Evolutionary conservation across 1,139 yeast genomes (phyloP), one percentile per base, ranked within the genome.

Genomic region (Sugiyamaella grinbergsii): DNA sequence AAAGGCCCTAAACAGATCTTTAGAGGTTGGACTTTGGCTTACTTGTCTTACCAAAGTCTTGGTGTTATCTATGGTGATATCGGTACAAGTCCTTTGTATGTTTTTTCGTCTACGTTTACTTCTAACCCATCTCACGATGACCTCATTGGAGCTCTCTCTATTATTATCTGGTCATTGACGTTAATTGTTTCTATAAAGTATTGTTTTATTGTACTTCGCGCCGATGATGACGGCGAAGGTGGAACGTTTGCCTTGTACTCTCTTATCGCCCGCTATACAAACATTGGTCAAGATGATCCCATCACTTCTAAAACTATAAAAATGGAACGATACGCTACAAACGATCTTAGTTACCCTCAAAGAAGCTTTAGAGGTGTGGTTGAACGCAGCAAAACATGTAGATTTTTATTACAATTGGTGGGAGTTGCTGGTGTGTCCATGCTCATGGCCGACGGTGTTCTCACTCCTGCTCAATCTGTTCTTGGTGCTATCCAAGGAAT

Each of bases 31-130:
- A 50, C 52, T 16, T 33, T 50, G 5, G 10, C 37, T 22, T 50
- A 44, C 53, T 54, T 63, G 13, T 57, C 63, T 2, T 60, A 60
- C 41, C 63, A 60, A 42, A 56, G 63, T 2, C 67, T 81, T 36
- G 85, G 85, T 26, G 80, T 82, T 11, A 78, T 80, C 44, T 81
- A 80, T 61, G 84, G 85, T 54, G 85, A 81, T 63, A 67, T 81
- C 49, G 83, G 82, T 28, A 81, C 85, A 4, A 78, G 83, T 10
- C 85, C 85, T 1, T 67, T 81, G 52, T 81, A 81, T 61, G 77
- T 75, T 8, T 64, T 76, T 54, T 71, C 77, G 52, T 71, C 81
- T 13, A 71, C 79, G 52, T 71, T 74, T 50, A 58, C 67, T 20
- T 67, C 70, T 3, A 73, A 76, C 1, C 66, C 67, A 7, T 57